Evolutionary conservation across 148 eudicot species (phyloP).

Genomic region (Amaranthus cruentus): DNA sequence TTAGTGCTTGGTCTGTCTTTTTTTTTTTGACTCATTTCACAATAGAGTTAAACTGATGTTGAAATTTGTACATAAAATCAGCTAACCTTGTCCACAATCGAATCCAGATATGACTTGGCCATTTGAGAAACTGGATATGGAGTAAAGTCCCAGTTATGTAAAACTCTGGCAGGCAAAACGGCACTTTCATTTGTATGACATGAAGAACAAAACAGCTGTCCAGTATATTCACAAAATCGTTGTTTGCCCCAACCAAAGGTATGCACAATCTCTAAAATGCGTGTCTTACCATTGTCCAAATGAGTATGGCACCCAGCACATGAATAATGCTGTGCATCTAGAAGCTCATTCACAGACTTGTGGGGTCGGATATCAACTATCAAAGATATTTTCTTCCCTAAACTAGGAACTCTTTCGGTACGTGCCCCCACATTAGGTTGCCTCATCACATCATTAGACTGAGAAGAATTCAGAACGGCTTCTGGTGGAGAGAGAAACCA

Average conservation of each 20-base stretch:
- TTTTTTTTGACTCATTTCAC: no score
- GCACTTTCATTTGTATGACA: slow-evolving; percentile 84
- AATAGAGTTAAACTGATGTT: background rate
- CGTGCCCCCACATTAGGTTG: slow-evolving; percentile 31
- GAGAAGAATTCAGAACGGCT: slow-evolving; percentile 37
- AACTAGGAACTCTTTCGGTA: slow-evolving; percentile 27
- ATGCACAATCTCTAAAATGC: slow-evolving; percentile 59
- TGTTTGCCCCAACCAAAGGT: slow-evolving; percentile 94
- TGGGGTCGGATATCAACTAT: slow-evolving; percentile 54
- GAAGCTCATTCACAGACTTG: slow-evolving; percentile 67
- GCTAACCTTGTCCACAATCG: slow-evolving; percentile 66
- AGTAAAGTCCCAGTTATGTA: slow-evolving; percentile 93
- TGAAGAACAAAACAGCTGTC: slow-evolving; percentile 83
- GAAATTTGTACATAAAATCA: background rate
- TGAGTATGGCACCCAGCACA: slow-evolving; percentile 89
- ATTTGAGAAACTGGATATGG: slow-evolving; percentile 80
- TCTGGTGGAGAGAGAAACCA: slow-evolving; percentile 77
- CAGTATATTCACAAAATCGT: slow-evolving; percentile 88
- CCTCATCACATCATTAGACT: slow-evolving; percentile 27
- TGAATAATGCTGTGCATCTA: slow-evolving; percentile 71
- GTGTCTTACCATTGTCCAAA: slow-evolving; percentile 78
- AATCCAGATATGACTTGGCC: slow-evolving; percentile 87
- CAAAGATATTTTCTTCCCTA: slow-evolving; percentile 82
- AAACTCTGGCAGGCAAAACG: slow-evolving; percentile 87
- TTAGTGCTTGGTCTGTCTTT: no score